Evolutionary conservation across 495 filamentous ascomycete species (phyloP).

Genomic region (Annulohypoxylon stygium): DNA sequence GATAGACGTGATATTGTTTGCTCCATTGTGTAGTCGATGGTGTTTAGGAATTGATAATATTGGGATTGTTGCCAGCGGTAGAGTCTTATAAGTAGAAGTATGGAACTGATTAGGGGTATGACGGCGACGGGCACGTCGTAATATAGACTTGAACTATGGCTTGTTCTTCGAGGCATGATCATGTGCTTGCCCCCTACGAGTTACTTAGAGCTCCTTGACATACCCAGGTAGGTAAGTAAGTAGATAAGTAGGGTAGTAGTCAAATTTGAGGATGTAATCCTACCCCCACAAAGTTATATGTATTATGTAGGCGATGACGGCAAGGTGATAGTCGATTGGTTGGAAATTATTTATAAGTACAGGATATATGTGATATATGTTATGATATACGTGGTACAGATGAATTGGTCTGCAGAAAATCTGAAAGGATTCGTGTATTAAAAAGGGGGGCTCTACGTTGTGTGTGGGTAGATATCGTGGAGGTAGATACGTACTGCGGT

Average conservation of each 20-base stretch:
- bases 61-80: conserved; percentile 39
- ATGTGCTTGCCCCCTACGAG: conserved; percentile 29
- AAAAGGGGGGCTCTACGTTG: conserved; percentile 13
- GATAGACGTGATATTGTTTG: conserved; percentile 34
- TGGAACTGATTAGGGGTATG: conserved; percentile 41
- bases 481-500: not conserved
- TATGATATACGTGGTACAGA: conserved; percentile 15
- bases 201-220: conserved; percentile 4
- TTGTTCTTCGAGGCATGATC: conserved; percentile 34
- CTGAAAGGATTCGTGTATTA: conserved; percentile 22
- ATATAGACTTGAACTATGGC: conserved; percentile 32
- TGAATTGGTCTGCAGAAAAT: conserved; percentile 24
- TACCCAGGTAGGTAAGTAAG: no score
- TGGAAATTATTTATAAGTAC: conserved; percentile 7
- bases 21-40: conserved; percentile 44
- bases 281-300: conserved; percentile 19
- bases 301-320: conserved; percentile 26
- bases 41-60: conserved; percentile 40
- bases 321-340: conserved; percentile 29
- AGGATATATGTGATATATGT: conserved; percentile 23
- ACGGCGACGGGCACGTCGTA: conserved; percentile 43
- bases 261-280: conserved; percentile 13
- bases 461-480: conserved; percentile 22
- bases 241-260: conserved; percentile 18
- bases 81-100: conserved; percentile 37